Conservation (phyloP, 1,284 basidiomycete species). For the Ceratobasidium sp. region DNA sequence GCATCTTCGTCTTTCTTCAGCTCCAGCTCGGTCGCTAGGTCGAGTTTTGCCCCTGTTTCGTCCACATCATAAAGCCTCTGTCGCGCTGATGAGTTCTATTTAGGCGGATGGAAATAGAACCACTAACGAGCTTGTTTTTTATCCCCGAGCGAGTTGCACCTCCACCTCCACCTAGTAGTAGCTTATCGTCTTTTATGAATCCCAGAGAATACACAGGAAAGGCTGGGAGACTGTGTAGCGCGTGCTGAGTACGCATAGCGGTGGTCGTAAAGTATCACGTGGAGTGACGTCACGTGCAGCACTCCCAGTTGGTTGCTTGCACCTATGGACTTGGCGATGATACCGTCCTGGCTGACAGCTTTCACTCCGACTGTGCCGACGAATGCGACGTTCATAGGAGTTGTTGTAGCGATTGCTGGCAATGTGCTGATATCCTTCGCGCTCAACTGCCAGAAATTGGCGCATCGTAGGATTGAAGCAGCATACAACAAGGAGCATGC, state of each 20-base stretch:
- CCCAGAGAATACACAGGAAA: constrained; percentile 89
- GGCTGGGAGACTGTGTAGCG: constrained; percentile 71
- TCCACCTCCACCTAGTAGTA: constrained; percentile 91
- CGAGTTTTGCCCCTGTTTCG: constrained; percentile 62
- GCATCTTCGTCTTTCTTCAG: constrained; percentile 85
- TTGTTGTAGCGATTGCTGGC: constrained; percentile 81
- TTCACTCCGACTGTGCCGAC: constrained; percentile 45
- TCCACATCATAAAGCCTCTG: constrained; percentile 78
- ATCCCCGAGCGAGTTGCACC: constrained; percentile 83
- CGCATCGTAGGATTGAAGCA: constrained; percentile 74
- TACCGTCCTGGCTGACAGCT: constrained; percentile 1
- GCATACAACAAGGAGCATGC: constrained; percentile 35
- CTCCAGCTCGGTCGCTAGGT: constrained; percentile 71
- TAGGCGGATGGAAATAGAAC: constrained; percentile 1
- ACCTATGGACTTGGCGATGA: constrained; percentile 4
- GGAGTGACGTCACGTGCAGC: constrained; percentile 13
- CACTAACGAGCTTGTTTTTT: constrained; percentile 86
- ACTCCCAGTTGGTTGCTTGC: neutral
- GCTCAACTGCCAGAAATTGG: constrained; percentile 90
- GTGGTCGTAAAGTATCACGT: constrained; percentile 17
- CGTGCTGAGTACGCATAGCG: constrained; percentile 81
- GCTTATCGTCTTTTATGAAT: constrained; percentile 75
- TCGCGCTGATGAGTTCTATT: neutral
- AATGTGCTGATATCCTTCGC: constrained; percentile 91
- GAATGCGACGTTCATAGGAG: constrained; percentile 73